Base-by-base conservation (phyloP, 2,329 filamentous ascomycete species). In the Trichoderma sp. region DNA sequence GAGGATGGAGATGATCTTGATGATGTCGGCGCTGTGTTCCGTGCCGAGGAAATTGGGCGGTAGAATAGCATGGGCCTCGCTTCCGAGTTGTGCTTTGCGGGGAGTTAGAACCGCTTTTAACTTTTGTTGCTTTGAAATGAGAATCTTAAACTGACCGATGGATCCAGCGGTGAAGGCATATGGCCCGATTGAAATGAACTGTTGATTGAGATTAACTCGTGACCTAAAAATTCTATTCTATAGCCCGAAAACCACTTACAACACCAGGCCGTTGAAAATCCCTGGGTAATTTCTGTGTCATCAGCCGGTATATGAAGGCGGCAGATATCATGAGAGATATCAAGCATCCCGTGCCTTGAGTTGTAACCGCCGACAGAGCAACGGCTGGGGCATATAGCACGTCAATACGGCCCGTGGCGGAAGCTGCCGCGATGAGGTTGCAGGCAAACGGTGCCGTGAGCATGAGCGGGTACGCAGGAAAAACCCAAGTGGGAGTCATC, bases 401-500 rank as follows among this genome's bases (percentile, higher is more conserved):
- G 25, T 57, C 19, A 25, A 52, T 29, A 35, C 25, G 39, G 8
- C 67, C 60, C 4, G 60, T 19, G 15, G 19, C 25, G 5, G 78
- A 71, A 9, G 81, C 79, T 8, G 82, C 79, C 53, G 77, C 73
- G 69, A 87, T 83, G 34, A 87, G 79, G 58, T 82, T 87, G 19
- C 86, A 85, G 17, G 90, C 92, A 72, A 93, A 88, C 0, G 92
- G 90, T 0, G 90, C 92, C 25, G 90, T 87, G 9, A 95, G 86
- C 4, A 96, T 84, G 25, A 95, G 83, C 0, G 92, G 92, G 71
- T 96, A 96, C 0, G 90, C 92, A 0, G 92, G 92, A 71, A 95
- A 95, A 65, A 94, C 93, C 92, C 92, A 95, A 19, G 93, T 88
- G 0, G 92, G 92, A 0, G 92, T 95, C 92, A 96, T 95, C 63